Evolutionary conservation across 2,329 filamentous ascomycete genomes (phyloP).

Genomic region (Penicillium sp.): DNA sequence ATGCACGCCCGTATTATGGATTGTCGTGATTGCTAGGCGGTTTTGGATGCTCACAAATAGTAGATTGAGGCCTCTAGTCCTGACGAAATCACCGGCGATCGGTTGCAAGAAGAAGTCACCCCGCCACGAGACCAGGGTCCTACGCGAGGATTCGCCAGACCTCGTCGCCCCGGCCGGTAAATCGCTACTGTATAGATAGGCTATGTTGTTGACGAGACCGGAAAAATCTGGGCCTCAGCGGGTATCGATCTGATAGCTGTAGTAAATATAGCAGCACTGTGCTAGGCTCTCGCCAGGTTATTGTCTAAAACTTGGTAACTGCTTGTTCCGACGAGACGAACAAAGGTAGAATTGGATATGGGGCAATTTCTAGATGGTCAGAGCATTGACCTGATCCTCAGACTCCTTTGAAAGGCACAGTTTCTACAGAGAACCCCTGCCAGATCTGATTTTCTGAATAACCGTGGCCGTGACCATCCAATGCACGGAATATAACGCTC

Average conservation of each 20-base stretch:
- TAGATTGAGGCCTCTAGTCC: constrained; percentile 60
- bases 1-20: constrained; percentile 13
- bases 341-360: not conserved
- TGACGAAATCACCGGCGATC: constrained; percentile 54
- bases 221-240: not conserved
- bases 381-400: not conserved
- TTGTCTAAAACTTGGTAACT: not conserved
- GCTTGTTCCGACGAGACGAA: not conserved
- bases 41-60: constrained; percentile 22
- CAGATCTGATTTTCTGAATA: not conserved
- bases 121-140: constrained; percentile 47
- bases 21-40: not conserved
- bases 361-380: not conserved
- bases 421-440: not conserved
- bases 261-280: not conserved
- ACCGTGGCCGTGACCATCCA: not conserved
- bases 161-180: constrained; percentile 59
- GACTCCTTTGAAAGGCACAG: too few species aligned
- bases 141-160: constrained; percentile 59
- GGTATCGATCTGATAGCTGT: not conserved
- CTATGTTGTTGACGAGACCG: not conserved
- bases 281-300: not conserved
- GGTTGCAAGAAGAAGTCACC: constrained; percentile 54
- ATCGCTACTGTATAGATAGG: constrained; percentile 13
- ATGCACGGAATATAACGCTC: not conserved